These are phyloP conservation scores for Fusarium acutatum DNA, from an alignment of 2,329 filamentous ascomycete species.

Conservation along the genomic window DNA sequence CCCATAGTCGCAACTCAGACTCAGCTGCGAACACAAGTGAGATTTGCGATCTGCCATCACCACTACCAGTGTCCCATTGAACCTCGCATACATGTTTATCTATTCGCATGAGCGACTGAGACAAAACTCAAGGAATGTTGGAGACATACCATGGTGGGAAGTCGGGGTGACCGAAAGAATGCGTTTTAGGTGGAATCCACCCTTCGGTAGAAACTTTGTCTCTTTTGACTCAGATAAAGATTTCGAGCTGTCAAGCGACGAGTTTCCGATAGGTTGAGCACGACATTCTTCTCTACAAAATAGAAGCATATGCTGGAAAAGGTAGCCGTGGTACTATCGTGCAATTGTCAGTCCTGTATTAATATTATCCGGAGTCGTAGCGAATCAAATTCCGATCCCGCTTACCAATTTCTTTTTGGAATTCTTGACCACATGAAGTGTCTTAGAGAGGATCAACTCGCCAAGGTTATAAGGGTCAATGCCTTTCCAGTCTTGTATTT, in stretches of 20 bases:
- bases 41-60: rapidly evolving
- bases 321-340: neutral
- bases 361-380: no score
- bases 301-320: neutral
- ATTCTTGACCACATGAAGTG: neutral
- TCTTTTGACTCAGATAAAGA: rapidly evolving
- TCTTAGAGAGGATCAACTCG: neutral
- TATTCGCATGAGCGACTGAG: rapidly evolving
- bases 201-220: rapidly evolving
- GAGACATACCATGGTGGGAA: rapidly evolving
- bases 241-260: rapidly evolving
- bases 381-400: no score
- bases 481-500: neutral
- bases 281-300: neutral
- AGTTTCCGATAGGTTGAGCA: rapidly evolving
- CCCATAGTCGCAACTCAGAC: neutral
- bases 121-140: rapidly evolving
- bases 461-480: neutral
- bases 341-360: no score
- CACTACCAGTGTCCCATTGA: rapidly evolving
- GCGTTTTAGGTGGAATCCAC: rapidly evolving
- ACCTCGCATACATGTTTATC: rapidly evolving
- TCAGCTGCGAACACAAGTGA: neutral
- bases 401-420: neutral
- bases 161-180: neutral